Conservation (phyloP, 1,284 basidiomycete species). For the Vanrija sp. region DNA sequence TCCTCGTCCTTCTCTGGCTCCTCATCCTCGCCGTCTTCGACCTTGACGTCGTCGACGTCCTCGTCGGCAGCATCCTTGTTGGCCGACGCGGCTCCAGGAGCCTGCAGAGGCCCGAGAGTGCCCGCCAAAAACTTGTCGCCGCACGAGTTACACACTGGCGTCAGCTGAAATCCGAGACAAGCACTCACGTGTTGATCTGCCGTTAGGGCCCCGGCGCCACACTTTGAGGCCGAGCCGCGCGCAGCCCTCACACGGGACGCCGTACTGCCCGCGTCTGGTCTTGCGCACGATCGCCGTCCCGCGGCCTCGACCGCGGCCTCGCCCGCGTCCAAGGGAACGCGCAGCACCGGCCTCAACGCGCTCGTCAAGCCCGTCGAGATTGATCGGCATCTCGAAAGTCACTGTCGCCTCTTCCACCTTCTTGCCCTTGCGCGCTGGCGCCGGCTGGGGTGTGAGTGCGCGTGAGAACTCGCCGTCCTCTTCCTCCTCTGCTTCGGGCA, state of each 20-base stretch:
- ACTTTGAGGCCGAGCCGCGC: constrained; percentile 31
- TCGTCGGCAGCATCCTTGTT: neutral
- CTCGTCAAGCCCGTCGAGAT: constrained; percentile 41
- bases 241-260: constrained; percentile 41
- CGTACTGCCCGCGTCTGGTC: constrained; percentile 14
- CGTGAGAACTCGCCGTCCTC: constrained; percentile 10
- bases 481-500: constrained; percentile 16
- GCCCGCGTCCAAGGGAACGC: neutral
- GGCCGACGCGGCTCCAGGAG: constrained; percentile 29
- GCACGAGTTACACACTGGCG: constrained; percentile 40
- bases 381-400: constrained; percentile 44
- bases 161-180: neutral
- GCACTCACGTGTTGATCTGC: constrained; percentile 38
- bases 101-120: constrained; percentile 32
- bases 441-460: constrained; percentile 9
- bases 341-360: constrained; percentile 36
- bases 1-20: neutral
- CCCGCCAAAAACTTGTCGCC: constrained; percentile 37
- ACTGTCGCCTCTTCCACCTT: constrained; percentile 30
- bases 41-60: neutral
- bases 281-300: constrained; percentile 10
- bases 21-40: neutral
- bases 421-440: constrained; percentile 7
- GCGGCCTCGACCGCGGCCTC: constrained; percentile 3
- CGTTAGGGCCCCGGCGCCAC: constrained; percentile 42